Base-by-base conservation (phyloP, 345 rosid genomes). In the Arabis hirsuta region DNA sequence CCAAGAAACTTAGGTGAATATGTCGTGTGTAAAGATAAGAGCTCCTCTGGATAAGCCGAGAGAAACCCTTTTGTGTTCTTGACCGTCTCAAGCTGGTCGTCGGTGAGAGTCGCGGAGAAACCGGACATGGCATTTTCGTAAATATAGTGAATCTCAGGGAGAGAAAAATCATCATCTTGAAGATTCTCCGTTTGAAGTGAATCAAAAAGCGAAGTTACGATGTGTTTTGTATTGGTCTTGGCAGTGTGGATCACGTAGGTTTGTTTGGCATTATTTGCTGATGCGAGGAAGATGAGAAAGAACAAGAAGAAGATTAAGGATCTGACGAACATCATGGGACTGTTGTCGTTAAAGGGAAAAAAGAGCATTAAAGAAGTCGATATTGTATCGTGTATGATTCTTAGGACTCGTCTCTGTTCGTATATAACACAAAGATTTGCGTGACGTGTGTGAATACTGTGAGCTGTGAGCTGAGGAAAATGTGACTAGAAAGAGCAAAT, bases 191-290 rank as follows among this genome's bases (percentile, higher is more conserved):
- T 41, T 62, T 44, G 82, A 43, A 43, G 81, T 65, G 69, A 72
- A 60, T 60, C 81, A 4, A 26, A 43, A 32, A 66, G 89, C 22
- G 55, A 84, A 19, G 64, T 51, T 4, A 69, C 65, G 1, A 72
- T 47, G 69, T 71, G 50, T 29, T 78, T 71, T 34, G 83, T 74
- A 77, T 66, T 85, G 56, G 81, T 50, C 73, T 73, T 74, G 76
- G 80, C 73, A 80, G 88, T 83, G 72, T 86, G 96, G 72, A 91
- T 80, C 10, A 92, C 66, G 62, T 92, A 88, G 3, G 92, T 76
- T 70, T 78, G 90, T 59, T 59, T 73, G 42, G 82, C 83, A 62
- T 69, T 27, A 36, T 8, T 36, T 36, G 10, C 7, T 60, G 85
- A 71, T n/a, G 69, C 56, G 68, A 75, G 12, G 51, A 76, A 52